phyloP scores from a whole-genome alignment of 2,329 filamentous ascomycete genomes.

The Alternaria ventricosa region DNA sequence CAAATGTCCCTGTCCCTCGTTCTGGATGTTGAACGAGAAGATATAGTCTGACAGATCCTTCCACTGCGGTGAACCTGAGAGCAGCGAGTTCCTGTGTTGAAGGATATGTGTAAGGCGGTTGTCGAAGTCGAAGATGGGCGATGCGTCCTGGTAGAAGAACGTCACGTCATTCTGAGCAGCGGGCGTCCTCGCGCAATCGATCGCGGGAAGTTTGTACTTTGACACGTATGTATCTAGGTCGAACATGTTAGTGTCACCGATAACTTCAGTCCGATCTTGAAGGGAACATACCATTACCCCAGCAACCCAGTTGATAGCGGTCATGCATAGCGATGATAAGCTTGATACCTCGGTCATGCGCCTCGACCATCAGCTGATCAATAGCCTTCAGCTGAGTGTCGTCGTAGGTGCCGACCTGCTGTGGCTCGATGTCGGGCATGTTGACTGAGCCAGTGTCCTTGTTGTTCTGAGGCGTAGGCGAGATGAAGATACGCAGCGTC shows the following conservation, averaged over 20 bases:
- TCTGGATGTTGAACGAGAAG: constrained; percentile 13
- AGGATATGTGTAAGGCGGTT: constrained; percentile 10
- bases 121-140: constrained; percentile 12
- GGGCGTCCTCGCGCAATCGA: neutral
- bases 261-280: too few species aligned
- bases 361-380: constrained; percentile 10
- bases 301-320: constrained; percentile 10
- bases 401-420: neutral
- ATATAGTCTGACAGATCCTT: constrained; percentile 10
- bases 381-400: constrained; percentile 8
- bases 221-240: neutral
- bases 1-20: constrained; percentile 11
- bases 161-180: constrained; percentile 10
- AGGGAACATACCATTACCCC: constrained; percentile 2
- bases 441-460: constrained; percentile 10
- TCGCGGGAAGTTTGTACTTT: neutral
- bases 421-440: constrained; percentile 12
- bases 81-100: neutral
- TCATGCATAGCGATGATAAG: constrained; percentile 11
- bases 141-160: constrained; percentile 11
- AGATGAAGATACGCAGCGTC: constrained; percentile 11
- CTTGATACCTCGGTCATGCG: constrained; percentile 4
- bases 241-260: neutral
- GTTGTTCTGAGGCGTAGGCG: constrained; percentile 6
- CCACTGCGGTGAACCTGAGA: neutral